Percentiles rank a stretch among this genome's conserved stretches.
Conservation (phyloP, 176 grass and related monocot genomes). For the barley (Hordeum vulgare) region MorexV3_pseudomolecules_assembly NC_058520.1:23510718-23511217, state of each 20-base stretch:
- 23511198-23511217: no score
- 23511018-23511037: no score
- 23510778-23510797: not conserved
- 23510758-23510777: not conserved
- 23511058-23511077: no score
- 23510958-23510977: slow-evolving; percentile 49
- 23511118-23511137: slow-evolving; percentile 55
- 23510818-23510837: not conserved
- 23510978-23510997: slow-evolving; percentile 28
- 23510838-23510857: not conserved
- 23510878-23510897: not conserved
- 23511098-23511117: slow-evolving; percentile 33
- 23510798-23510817: slow-evolving; percentile 21
- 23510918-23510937: not conserved
- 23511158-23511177: no score
- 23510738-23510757: slow-evolving; percentile 17
- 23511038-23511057: no score
- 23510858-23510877: not conserved
- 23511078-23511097: slow-evolving; percentile 17
- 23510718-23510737: slow-evolving; percentile 23
- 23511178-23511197: no score
- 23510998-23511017: slow-evolving; percentile 31
- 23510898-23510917: not conserved
- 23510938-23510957: not conserved
- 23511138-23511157: not conserved